Evolutionary conservation across 768 basidiomycete genomes (phyloP), one percentile per base, ranked within the genome.

Genomic region (Russula compacta): DNA sequence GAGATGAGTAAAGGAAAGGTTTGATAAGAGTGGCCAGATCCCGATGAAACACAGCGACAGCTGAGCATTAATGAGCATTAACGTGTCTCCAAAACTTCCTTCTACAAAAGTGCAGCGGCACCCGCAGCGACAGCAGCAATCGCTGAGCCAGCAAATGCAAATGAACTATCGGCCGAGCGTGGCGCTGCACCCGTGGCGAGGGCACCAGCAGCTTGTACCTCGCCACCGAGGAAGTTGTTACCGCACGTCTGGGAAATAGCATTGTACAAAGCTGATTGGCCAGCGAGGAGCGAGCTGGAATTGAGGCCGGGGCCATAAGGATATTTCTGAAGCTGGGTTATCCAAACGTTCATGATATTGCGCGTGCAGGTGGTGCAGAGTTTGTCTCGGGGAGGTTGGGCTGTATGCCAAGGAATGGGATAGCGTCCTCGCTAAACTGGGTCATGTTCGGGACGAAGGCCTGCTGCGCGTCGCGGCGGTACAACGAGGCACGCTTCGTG

Each of bases 331-430:
- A 94, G 89, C 73, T 82, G 95, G 59, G 76, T 72, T 72, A 91
- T 84, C 80, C 90, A 99, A 9, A 83, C 66, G 2, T 83, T 81
- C 66, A 98, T 70, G 70, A 94, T 76, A 64, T 80, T 80, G 71
- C 87, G 83, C 12, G 90, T 84, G 84, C 95, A 98, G 14, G 84
- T 67, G 2, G 79, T 84, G 84, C 95, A 98, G 47, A 97, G 85
- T 24, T 73, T 55, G 32, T 66, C n/a, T 76, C 71, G 32, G 79
- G 40, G 69, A 81, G 73, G 62, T 67, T 63, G 48, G 87, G 76
- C 33, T 78, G 71, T 69, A 89, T 79, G 84, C 89, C 84, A 66
- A 98, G 77, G 87, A 91, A 97, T 39, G 83, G 76, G 57, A 97
- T 73, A 77, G 87, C 90, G 69, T 80, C 80, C 49, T 74, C 65